Evolutionary conservation across 257 asterid species (phyloP), one percentile per base, ranked within the genome.

Genomic region (Gardenia jasminoides): DNA sequence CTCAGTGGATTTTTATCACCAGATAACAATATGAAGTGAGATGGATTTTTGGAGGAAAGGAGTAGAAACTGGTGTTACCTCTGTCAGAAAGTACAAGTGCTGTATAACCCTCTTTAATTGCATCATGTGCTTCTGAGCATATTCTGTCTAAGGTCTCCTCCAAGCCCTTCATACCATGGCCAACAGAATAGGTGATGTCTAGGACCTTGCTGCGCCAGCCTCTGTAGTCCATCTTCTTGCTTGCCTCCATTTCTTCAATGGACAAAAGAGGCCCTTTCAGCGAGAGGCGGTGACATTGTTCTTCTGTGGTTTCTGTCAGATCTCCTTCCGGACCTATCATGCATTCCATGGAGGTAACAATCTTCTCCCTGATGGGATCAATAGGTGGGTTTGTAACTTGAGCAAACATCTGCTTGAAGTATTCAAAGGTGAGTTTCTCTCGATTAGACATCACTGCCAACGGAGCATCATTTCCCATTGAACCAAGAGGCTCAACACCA

Each of bases 321-420:
- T 96, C 99, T 24, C 98, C 98, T 88, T 96, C 99, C 15, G 99
- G 99, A 69, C 99, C 99, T n/a, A 96, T 77, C 99, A 96, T 96
- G 84, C 99, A 96, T 77, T 93, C 92, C 91, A 85, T 93, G 65
- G 99, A 96, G 84, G 99, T 96, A 81, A 96, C 99, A 78, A 96
- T 96, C 90, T 93, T 96, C 90, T 96, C 99, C 84, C 99, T 84
- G 8, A 96, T 96, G 30, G 99, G 99, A 80, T 96, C 99, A 36
- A 96, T 96, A 2, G 99, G 99, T 74, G 99, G 99, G 78, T 96
- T 96, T 43, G 99, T 96, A 72, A 96, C 98, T 87, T 93, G 99
- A 72, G 99, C 99, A 87, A 96, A 96, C 99, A 96, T 90, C 88
- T 96, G 99, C 87, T 96, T 96, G 86, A 96, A 96, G 82, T 96